Conservation (phyloP, 495 filamentous ascomycete genomes). For the Aspergillus baeticus region DNA sequence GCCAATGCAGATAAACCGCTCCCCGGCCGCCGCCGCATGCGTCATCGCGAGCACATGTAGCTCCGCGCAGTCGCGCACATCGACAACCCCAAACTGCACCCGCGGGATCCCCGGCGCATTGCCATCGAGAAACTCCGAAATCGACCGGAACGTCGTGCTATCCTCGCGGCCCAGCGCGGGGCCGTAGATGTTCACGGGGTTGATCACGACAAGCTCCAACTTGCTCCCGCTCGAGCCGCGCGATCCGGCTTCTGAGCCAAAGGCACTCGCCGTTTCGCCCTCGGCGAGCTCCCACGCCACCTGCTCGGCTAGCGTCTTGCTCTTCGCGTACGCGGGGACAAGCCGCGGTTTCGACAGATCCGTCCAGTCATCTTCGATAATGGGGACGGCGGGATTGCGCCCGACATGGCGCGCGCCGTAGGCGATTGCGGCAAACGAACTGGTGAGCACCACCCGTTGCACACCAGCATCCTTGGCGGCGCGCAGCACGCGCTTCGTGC, state of each 20-base stretch:
- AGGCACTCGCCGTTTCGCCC: too few relatives aligned
- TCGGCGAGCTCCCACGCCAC: not conserved
- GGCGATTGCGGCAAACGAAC: not conserved
- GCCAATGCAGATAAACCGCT: not conserved
- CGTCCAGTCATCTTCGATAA: not conserved
- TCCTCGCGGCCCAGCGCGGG: not conserved
- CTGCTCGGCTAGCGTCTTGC: not conserved
- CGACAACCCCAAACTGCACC: not conserved
- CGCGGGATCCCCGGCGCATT: not conserved
- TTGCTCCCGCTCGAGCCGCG: not conserved
- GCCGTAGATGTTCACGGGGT: not conserved
- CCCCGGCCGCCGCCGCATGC: not conserved
- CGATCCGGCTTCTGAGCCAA: too few relatives aligned
- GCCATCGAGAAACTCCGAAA: not conserved
- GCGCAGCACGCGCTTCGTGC: not conserved
- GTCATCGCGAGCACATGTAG: not conserved
- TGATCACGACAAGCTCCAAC: not conserved
- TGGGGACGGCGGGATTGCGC: not conserved
- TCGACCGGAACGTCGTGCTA: not conserved
- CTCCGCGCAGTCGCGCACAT: slow-evolving; percentile 1
- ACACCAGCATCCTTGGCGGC: not conserved
- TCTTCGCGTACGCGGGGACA: not conserved
- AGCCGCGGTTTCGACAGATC: not conserved
- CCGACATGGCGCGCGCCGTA: too few relatives aligned
- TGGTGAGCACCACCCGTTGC: not conserved